Base-by-base conservation (phyloP, 768 basidiomycete genomes). In the Russula sp. region DNA sequence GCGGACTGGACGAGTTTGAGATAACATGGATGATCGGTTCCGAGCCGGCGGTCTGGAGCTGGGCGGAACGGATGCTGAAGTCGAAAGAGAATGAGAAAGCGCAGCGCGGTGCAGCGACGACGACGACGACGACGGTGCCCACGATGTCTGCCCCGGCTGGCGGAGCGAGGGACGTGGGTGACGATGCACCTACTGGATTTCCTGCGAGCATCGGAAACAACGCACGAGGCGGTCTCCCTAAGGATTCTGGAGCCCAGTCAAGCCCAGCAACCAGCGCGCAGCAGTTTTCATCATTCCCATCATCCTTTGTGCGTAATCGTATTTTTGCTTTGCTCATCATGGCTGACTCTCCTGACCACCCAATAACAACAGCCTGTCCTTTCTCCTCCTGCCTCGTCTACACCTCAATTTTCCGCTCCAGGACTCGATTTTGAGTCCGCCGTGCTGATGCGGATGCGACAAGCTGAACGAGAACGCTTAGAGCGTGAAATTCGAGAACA, bases 371-470 rank as follows among this genome's bases (percentile, higher is more conserved):
- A 68, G 65, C 30, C 61, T 20, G 57, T 40, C 48, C 7, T 40
- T 40, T 51, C 71, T 14, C 50, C 67, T 32, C 64, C 72, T 24
- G 48, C 69, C n/a, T 72, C 71, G 24, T 36, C 74, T 22, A 67
- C 74, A 24, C 59, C 61, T 11, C 56, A 46, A 5, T 26, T 51
- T 0, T 71, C 67, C 18, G 70, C 78, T 28, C 42, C 64, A 13
- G 82, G 81, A 2, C 68, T 92, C 54, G 89, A 92, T 72, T 94
- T 87, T 61, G 92, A 93, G 74, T 84, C 87, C 3, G 71, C 92
- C 64, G 93, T 90, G 0, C 78, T 94, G 40, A 82, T 93, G 80
- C 83, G 91, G 5, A 77, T 94, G 72, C 80, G 91, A 40, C 89
- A 93, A 71, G 90, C 91, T 0, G 92, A 93, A 73, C 80, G 88